Evolutionary conservation across 805 yeast species (phyloP), one percentile per base, ranked within the genome.

Genomic region (Groenewaldozyma salmanticensis): DNA sequence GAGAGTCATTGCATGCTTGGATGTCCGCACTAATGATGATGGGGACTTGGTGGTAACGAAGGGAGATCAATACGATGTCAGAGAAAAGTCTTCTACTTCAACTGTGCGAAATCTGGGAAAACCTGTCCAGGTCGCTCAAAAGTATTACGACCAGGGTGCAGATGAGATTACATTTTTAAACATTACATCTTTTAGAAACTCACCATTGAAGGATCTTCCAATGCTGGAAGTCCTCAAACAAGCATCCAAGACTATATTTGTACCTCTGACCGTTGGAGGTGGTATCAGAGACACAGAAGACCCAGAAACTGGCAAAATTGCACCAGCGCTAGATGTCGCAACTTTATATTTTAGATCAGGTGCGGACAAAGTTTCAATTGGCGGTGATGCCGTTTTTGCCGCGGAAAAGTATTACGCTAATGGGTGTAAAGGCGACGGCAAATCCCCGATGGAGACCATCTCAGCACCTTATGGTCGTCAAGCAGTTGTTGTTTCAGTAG

Each of bases 401-500:
- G 97, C 97, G 3, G 95, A 87, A 58, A 67, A 75, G 31, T 92
- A 67, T 61, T 83, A 81, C 60, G 72, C 68, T 0, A 67, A 67
- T 37, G 81, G 79, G 33, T 61, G 65, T 20, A 60, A 57, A 27
- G 77, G 80, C 35, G 71, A 74, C 35, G 98, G 98, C 0, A 70
- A 65, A 2, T 71, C 94, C 0, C 95, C 98, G 19, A 90, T 92
- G 50, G 99, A 92, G 63, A 81, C 94, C 0, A 92, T 92, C 21
- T 85, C 96, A 1, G 72, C 74, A 32, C 83, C 94, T 0, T 92
- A 90, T 61, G 99, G 99, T 42, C 81, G 76, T 17, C 99, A 92
- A 63, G 98, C 98, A 0, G 99, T 92, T 4, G 97, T 92, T 4
- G 88, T 92, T 11, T 88, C 96, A 0, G 95, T 92, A n/a, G 99